Evolutionary conservation across 2,329 filamentous ascomycete species (phyloP).

Genomic region (Trichoderma sp.): DNA sequence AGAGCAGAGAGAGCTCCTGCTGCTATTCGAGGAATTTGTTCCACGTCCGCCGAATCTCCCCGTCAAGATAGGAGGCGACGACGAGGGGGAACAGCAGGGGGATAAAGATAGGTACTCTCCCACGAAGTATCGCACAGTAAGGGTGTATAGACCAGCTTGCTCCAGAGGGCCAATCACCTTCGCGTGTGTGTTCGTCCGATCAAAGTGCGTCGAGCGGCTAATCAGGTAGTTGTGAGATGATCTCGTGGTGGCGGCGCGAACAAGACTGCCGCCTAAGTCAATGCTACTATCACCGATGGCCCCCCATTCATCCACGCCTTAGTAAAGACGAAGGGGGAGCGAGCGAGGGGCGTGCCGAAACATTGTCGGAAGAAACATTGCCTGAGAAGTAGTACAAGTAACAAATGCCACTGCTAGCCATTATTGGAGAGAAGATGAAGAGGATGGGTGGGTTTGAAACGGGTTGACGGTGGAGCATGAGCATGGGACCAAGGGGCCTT

Average conservation of each 20-base stretch:
- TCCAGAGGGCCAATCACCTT: not conserved
- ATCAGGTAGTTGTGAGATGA: constrained; percentile 15
- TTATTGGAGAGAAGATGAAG: constrained; percentile 15
- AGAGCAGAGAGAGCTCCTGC: not conserved
- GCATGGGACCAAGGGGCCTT: constrained; percentile 14
- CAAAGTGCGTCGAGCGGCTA: constrained; percentile 17
- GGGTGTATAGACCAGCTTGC: not conserved
- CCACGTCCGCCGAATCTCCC: constrained; percentile 19
- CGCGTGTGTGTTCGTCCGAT: constrained; percentile 18
- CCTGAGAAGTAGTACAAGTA: not conserved
- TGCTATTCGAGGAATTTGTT: constrained; percentile 12
- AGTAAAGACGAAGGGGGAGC: not conserved
- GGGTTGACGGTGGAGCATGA: constrained; percentile 5
- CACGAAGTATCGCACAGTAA: not conserved
- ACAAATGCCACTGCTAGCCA: not conserved
- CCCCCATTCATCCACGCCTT: constrained; percentile 3
- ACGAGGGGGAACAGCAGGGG: not conserved
- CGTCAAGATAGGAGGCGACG: constrained; percentile 12
- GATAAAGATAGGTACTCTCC: not conserved
- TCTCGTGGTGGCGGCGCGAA: constrained; percentile 17
- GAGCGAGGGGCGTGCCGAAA: constrained; percentile 7
- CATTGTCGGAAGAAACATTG: constrained; percentile 5
- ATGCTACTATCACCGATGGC: constrained; percentile 16
- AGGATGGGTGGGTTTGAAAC: constrained; percentile 17
- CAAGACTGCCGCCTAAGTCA: constrained; percentile 1